Evolutionary conservation across 495 filamentous ascomycete species (phyloP), one percentile per base, ranked within the genome.

Genomic region (Penicillium angulare): DNA sequence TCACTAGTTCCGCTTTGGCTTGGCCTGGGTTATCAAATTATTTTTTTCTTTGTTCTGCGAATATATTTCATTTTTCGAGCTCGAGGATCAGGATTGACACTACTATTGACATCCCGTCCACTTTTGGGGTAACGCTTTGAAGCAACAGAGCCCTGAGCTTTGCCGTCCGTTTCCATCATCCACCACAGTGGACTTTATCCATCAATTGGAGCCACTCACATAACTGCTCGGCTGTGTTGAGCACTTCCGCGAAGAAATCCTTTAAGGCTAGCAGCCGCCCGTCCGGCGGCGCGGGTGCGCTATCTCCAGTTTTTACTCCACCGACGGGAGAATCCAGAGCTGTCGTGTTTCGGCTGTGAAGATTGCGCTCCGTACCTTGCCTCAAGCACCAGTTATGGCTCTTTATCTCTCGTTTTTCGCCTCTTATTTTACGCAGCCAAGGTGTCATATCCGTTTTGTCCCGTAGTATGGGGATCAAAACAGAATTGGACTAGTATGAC

Each of bases 181-280:
- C 42, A 29, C 42, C 24, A 10, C 42, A 22, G 23, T 17, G 24
- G 23, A 44, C 16, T 31, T 12, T n/a, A n/a, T n/a, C 8, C 5
- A 2, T 31, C 5, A 7, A 31, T 31, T 9, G 8, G 27, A 31
- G 27, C 27, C 27, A 31, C 27, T 31, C 27, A 31, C 5, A 31
- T n/a, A 31, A 7, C 5, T 21, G 32, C 45, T 26, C 52, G 49
- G 55, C 48, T 55, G 44, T 41, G 13, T 26, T 47, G 50, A 47
- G 47, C 55, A 51, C 47, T 59, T 64, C 55, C 55, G 52, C 58
- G 58, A 44, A 34, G 39, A n/a, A 13, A 38, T 52, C 29, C 42
- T 33, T 36, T 29, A 16, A 40, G 47, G 47, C 59, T 59, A 65
- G 59, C 38, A 59, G 46, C 59, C 52, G 59, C 53, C 61, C 55